phyloP scores from a whole-genome alignment of 371 early-diverging fungal genomes.

The Mortierella sp. region DNA sequence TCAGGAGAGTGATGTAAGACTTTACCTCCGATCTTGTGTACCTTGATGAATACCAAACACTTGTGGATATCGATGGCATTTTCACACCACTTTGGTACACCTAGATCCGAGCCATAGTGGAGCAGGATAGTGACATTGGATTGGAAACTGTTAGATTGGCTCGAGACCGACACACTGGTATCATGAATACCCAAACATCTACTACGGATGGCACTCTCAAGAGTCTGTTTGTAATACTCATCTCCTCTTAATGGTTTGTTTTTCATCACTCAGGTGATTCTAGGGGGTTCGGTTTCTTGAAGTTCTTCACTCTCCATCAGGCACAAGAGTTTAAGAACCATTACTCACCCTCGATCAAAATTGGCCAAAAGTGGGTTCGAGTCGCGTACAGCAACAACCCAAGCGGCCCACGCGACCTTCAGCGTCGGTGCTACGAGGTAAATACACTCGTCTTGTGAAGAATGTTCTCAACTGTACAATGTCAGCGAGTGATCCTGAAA shows the following conservation, averaged over 20 bases:
- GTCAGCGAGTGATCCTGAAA: no score
- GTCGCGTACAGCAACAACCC: constrained; percentile 39
- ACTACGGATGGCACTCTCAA: background rate
- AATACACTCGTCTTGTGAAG: no score
- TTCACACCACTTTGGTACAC: no score
- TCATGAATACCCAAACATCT: background rate
- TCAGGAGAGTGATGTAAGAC: constrained; percentile 39
- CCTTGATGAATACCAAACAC: no score
- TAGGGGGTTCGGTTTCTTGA: constrained; percentile 39
- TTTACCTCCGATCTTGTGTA: no score
- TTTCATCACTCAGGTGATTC: constrained; percentile 21
- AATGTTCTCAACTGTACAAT: no score
- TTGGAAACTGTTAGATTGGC: constrained; percentile 28
- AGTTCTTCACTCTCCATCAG: constrained; percentile 18
- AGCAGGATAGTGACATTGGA: constrained; percentile 20
- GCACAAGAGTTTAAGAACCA: constrained; percentile 34
- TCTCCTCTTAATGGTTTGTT: background rate
- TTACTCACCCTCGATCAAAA: constrained; percentile 22
- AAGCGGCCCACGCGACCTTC: constrained; percentile 14
- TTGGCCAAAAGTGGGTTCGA: constrained; percentile 23
- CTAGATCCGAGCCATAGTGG: constrained; percentile 32
- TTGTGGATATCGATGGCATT: no score
- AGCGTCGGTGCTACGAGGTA: constrained; percentile 28
- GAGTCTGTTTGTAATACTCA: background rate
- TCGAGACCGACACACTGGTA: constrained; percentile 42